Percentiles rank a stretch among this genome's conserved stretches.
These are phyloP conservation scores for Panellus pusillus DNA, from an alignment of 768 basidiomycete species.

Conservation along the genomic window DNA sequence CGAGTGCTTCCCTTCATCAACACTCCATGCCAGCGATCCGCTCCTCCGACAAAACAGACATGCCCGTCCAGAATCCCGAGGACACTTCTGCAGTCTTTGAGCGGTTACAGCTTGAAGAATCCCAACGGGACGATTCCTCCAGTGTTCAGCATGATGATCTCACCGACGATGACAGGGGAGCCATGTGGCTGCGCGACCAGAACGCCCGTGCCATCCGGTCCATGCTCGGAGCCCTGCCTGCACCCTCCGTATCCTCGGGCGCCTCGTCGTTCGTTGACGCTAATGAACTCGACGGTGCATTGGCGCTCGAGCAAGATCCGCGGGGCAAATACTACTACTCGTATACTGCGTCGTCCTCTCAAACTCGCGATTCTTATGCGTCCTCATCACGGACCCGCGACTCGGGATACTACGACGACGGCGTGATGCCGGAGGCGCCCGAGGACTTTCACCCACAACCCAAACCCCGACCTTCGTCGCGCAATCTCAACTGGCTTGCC, in stretches of 20 bases:
- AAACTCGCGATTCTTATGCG: conserved; percentile 56
- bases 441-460: conserved; percentile 28
- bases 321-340: conserved; percentile 78
- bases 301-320: conserved; percentile 65
- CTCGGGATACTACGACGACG: conserved; percentile 53
- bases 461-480: conserved; percentile 59
- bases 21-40: conserved; percentile 21
- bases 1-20: conserved; percentile 15
- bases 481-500: conserved; percentile 67
- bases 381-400: conserved; percentile 36
- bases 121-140: conserved; percentile 38
- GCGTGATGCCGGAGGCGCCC: conserved; percentile 28
- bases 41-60: conserved; percentile 31
- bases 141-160: conserved; percentile 44
- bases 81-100: conserved; percentile 54
- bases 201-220: conserved; percentile 62
- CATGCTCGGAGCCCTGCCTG: conserved; percentile 58
- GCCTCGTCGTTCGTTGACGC: conserved; percentile 40
- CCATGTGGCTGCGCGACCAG: conserved; percentile 84
- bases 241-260: conserved; percentile 57
- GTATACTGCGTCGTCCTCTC: conserved; percentile 50
- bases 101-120: conserved; percentile 52
- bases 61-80: conserved; percentile 31
- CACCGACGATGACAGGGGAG: conserved; percentile 64
- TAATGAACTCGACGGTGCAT: conserved; percentile 52